A percentile compares a stretch with the other conserved stretches of the same genome.
These are phyloP conservation scores for Biancaea sappan DNA, from an alignment of 306 rosid genomes.

Conservation along the genomic window DNA sequence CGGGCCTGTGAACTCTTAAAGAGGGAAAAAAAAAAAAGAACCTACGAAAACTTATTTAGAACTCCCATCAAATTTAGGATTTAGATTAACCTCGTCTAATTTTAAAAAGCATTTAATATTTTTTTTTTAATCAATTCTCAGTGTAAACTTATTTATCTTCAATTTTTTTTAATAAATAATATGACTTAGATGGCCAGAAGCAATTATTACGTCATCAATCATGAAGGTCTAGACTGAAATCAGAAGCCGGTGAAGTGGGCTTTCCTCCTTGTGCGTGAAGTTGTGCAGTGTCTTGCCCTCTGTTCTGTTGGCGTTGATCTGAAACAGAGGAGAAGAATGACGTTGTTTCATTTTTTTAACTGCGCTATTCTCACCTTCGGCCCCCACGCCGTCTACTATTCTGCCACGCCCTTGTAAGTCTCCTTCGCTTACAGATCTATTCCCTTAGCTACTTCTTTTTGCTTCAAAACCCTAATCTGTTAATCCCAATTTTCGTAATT, in stretches of 20 bases:
- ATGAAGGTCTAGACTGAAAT: not conserved
- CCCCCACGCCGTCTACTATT: conserved; percentile 97
- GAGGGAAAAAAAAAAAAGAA: too few relatives aligned
- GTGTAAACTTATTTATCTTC: too few relatives aligned
- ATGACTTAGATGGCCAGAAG: not conserved
- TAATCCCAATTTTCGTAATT: too few relatives aligned
- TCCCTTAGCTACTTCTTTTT: not conserved
- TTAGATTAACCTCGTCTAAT: too few relatives aligned
- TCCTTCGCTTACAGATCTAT: not conserved
- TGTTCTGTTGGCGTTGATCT: not conserved
- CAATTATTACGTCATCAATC: conserved; percentile 13
- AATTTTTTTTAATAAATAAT: too few relatives aligned
- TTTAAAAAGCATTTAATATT: not conserved
- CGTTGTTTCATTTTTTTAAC: conserved; percentile 96
- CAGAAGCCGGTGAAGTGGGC: not conserved
- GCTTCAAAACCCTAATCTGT: not conserved
- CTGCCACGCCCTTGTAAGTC: conserved; percentile 88
- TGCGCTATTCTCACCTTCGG: conserved; percentile 98
- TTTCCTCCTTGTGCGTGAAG: not conserved
- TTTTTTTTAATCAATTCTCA: too few relatives aligned
- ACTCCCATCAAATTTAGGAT: too few relatives aligned
- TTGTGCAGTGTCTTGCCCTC: not conserved
- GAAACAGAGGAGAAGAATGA: conserved; percentile 47
- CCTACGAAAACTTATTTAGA: not conserved
- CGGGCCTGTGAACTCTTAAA: too few relatives aligned